phyloP scores from a whole-genome alignment of 2,329 filamentous ascomycete species.

The Pezicula radicicola region DNA sequence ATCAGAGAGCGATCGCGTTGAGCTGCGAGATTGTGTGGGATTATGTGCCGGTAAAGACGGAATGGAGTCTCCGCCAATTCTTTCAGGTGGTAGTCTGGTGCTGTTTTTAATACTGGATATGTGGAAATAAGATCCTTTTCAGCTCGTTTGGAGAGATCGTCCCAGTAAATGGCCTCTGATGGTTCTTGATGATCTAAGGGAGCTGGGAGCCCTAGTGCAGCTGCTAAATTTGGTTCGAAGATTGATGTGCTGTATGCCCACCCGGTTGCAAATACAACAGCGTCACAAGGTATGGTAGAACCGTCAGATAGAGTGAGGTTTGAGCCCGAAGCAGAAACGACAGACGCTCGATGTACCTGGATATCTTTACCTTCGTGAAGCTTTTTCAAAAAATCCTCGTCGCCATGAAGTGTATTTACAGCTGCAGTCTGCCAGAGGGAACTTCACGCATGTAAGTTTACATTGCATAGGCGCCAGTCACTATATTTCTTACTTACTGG shows the following conservation, averaged over 20 bases:
- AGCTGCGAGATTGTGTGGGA: conserved; percentile 8
- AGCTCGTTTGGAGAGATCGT: neutral
- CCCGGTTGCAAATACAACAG: conserved; percentile 10
- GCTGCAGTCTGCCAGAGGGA: conserved; percentile 3
- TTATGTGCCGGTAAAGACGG: conserved; percentile 11
- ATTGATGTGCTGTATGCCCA: conserved; percentile 6
- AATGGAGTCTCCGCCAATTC: conserved; percentile 5
- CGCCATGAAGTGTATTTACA: conserved; percentile 7
- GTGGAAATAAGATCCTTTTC: neutral
- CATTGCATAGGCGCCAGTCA: neutral
- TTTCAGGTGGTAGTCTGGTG: conserved; percentile 2
- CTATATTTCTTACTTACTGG: conserved; percentile 2
- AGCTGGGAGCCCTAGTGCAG: conserved; percentile 4
- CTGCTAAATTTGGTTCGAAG: conserved; percentile 1
- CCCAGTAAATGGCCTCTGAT: conserved; percentile 1
- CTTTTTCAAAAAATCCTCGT: conserved; percentile 8
- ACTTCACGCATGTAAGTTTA: neutral
- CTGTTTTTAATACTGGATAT: conserved; percentile 6
- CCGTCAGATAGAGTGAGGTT: conserved; percentile 3
- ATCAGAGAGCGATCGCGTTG: conserved; percentile 7
- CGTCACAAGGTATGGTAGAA: conserved; percentile 2
- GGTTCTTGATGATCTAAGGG: conserved; percentile 2
- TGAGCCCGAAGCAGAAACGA: conserved; percentile 6
- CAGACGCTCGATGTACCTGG: conserved; percentile 10
- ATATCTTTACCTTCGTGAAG: conserved; percentile 8